Base-by-base conservation (phyloP, 805 yeast genomes). In the Saccharomycopsis capsularis region DNA sequence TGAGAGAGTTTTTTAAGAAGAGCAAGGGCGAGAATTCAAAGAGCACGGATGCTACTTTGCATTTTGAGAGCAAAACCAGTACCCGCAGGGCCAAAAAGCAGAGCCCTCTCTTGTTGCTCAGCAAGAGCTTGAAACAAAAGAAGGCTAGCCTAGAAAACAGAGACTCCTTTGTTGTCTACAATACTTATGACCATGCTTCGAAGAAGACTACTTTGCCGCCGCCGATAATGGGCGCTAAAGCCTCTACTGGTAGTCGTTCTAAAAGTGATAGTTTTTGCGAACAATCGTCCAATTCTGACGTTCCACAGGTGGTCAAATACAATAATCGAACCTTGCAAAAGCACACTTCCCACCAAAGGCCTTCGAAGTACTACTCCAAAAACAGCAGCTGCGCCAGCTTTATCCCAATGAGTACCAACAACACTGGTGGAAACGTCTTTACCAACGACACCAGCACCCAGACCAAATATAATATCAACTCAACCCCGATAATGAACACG, bases 401-500 rank as follows among this genome's bases (percentile, higher is more conserved):
- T 16, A 22, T 6, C 18, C 24, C 24, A 13, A 32, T 19, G n/a
- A n/a, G n/a, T n/a, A n/a, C n/a, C 29, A 13, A 19, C 23, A n/a
- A 21, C 6, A 36, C 42, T 4, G 18, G n/a, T 7, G 9, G 7
- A 43, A 15, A 5, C 25, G 25, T 7, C 19, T 15, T 39, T 27
- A 19, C 40, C 45, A 22, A 9, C 44, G 15, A 38, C n/a, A 19
- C 13, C 13, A 7, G 7, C 32, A 27, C 7, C 19, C 18, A n/a
- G 13, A 32, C 37, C 3, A 46, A 46, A 27, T 46, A 46, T 16
- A 15, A 40, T 5, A 32, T 46, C 40, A 46, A 46, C 18, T 46
- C 50, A 6, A 46, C 50, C 15, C 50, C 50, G 19, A 46, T 46
- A 15, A 46, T 46, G 40, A 40, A 46, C 40, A 46, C 21, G 23